Percentiles rank a stretch among this genome's conserved stretches.
These are phyloP conservation scores for Ceratocystiopsis minuta DNA, from an alignment of 2,329 filamentous ascomycete species.

Conservation along the genomic window DNA sequence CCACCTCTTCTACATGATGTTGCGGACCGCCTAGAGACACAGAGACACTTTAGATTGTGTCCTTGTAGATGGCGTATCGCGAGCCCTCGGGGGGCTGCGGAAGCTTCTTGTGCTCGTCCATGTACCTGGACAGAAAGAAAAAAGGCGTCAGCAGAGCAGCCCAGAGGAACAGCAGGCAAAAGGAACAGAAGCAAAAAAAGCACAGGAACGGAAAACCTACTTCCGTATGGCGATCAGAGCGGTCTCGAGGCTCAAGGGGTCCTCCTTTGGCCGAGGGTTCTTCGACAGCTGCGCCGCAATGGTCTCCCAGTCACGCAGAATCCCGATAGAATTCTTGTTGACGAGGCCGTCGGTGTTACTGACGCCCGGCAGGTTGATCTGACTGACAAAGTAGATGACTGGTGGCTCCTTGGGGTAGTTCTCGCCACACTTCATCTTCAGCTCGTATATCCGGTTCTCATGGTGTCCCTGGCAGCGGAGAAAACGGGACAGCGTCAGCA, in stretches of 20 bases:
- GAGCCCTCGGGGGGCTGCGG: constrained; percentile 82
- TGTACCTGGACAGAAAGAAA: constrained; percentile 42
- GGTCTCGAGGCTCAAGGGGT: constrained; percentile 18
- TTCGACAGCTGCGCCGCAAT: constrained; percentile 64
- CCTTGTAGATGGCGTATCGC: constrained; percentile 18
- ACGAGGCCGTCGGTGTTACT: constrained; percentile 66
- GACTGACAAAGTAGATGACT: constrained; percentile 78
- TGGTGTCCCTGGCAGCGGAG: constrained; percentile 58
- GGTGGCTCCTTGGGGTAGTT: constrained; percentile 82
- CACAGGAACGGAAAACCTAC: constrained; percentile 7
- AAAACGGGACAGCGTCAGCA: not conserved
- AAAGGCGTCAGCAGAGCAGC: too few relatives aligned
- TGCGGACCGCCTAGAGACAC: too few relatives aligned
- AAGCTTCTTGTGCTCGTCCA: constrained; percentile 94
- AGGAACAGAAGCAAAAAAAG: too few relatives aligned
- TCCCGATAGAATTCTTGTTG: constrained; percentile 66
- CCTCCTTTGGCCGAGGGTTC: constrained; percentile 16
- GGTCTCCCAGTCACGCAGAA: constrained; percentile 76
- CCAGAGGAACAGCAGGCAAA: too few relatives aligned
- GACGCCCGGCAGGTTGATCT: constrained; percentile 93
- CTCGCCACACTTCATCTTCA: constrained; percentile 87
- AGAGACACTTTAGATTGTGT: constrained; percentile 7
- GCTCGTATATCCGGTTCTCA: constrained; percentile 96
- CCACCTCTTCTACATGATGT: not conserved
- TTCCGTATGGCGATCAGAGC: constrained; percentile 19